Evolutionary conservation across 163 green algal species (phyloP), one percentile per base, ranked within the genome.

Genomic region (Chlamydomonas reinhardtii): DNA sequence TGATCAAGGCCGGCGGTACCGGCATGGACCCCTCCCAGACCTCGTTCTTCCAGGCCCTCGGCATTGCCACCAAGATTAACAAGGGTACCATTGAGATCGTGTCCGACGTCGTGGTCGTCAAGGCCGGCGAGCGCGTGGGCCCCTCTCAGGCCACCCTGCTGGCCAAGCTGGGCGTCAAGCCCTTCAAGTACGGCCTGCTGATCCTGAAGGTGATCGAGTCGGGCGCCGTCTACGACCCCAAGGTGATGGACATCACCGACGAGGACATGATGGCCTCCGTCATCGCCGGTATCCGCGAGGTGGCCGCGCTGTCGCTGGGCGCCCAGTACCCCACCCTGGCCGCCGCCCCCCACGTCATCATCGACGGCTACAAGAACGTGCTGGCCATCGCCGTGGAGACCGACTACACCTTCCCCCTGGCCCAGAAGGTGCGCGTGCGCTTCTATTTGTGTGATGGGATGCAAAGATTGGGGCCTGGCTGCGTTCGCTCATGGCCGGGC

Each of bases 11-110:
- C 54, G 97, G 98, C 86, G 91, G 94, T 92, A 99, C 98, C 37
- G 97, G 97, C 82, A 97, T 99, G 94, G 98, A 99, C 90, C 98
- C 98, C 80, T 99, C 98, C 27, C 97, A 32, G 82, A 89, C 52
- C 16, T 77, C 69, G 0, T 78, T 68, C 74, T 88, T 74, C 16
- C 91, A 97, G 96, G 96, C 96, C 73, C 94, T 99, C 37, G 99
- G 98, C 93, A 99, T 99, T 91, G 96, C 98, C 86, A 99, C 98
- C 91, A 99, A 99, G 98, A 99, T 99, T 90, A 99, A 99, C 96
- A 99, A 99, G 95, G 98, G 98, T 92, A 97, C 96, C 56, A 98
- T 99, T 84, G 98, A 99, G 88, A 99, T 99, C 85, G 92, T 98
- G 74, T 90, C 89, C 39, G 96, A 99, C 74, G 94, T 99, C 54